phyloP scores from a whole-genome alignment of 768 basidiomycete species.

The Rhizopogon sp. region DNA sequence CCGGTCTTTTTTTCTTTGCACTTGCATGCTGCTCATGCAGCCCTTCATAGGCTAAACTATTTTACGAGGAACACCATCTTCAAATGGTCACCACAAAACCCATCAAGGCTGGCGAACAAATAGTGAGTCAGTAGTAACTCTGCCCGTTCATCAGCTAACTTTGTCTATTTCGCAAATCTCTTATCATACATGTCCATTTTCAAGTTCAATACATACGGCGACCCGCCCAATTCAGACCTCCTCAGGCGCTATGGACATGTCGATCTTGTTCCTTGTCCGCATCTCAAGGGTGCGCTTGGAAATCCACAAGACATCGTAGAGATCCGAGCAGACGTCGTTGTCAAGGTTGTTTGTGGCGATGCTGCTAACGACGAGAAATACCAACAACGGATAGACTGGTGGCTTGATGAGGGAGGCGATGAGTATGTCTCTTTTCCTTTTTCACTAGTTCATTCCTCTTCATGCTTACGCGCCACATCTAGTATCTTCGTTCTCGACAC shows the following conservation, averaged over 20 bases:
- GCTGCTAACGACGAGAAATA: constrained; percentile 2
- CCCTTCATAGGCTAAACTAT: constrained; percentile 67
- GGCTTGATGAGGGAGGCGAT: constrained; percentile 86
- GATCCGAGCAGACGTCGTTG: constrained; percentile 64
- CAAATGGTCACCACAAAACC: constrained; percentile 77
- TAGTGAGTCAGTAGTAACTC: constrained; percentile 46
- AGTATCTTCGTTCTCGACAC: constrained; percentile 56
- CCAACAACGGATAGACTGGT: constrained; percentile 81
- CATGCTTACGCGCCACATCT: neutral
- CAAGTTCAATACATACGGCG: constrained; percentile 95
- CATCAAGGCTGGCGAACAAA: constrained; percentile 79
- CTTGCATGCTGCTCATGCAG: constrained; percentile 1
- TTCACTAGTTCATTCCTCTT: neutral
- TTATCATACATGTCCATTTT: neutral
- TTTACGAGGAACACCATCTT: constrained; percentile 66
- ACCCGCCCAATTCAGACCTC: constrained; percentile 88
- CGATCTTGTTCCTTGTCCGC: constrained; percentile 59
- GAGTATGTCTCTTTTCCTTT: constrained; percentile 51
- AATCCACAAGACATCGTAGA: constrained; percentile 83
- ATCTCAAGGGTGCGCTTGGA: constrained; percentile 34
- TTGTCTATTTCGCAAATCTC: neutral
- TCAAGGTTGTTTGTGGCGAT: constrained; percentile 31
- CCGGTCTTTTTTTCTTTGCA: neutral
- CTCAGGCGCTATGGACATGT: constrained; percentile 94
- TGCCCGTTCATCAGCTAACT: neutral